These are phyloP conservation scores for Leccinum disarticulatum DNA, from an alignment of 768 basidiomycete species.

Conservation along the genomic window DNA sequence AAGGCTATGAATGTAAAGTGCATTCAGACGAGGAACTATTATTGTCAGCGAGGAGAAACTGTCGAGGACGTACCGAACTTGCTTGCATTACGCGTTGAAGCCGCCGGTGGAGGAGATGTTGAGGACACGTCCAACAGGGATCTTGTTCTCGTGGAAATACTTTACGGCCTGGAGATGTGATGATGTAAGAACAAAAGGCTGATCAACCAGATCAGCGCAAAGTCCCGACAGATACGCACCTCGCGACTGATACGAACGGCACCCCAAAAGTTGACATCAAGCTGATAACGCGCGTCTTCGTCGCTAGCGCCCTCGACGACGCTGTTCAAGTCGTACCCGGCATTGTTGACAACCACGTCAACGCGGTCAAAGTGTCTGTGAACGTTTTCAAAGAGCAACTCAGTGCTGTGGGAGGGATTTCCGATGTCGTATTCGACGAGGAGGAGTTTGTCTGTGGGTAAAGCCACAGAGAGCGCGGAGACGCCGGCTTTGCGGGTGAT, in stretches of 20 bases:
- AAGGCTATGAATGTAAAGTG: constrained; percentile 16
- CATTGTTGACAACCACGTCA: constrained; percentile 38
- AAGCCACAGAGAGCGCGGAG: constrained; percentile 15
- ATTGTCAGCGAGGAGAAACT: too few species aligned
- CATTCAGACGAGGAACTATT: neutral
- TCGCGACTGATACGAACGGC: constrained; percentile 18
- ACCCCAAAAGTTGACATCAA: constrained; percentile 38
- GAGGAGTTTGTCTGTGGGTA: constrained; percentile 23
- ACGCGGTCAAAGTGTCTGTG: constrained; percentile 29
- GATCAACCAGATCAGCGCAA: too few species aligned
- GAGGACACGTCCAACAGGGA: constrained; percentile 21
- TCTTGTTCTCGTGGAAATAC: constrained; percentile 31
- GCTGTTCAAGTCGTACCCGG: constrained; percentile 20
- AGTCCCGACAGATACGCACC: too few species aligned
- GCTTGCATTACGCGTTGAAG: constrained; percentile 18
- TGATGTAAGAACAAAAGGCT: neutral
- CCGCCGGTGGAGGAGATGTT: constrained; percentile 23
- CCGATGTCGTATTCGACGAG: constrained; percentile 32
- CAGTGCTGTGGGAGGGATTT: constrained; percentile 15
- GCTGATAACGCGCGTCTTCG: constrained; percentile 26
- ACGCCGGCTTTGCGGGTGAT: constrained; percentile 27
- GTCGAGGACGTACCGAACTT: constrained; percentile 19
- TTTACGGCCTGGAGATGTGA: constrained; percentile 18
- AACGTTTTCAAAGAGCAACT: constrained; percentile 22
- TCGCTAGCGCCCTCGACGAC: constrained; percentile 30